A percentile compares a stretch with the other conserved stretches of the same genome.
phyloP scores from a whole-genome alignment of 306 rosid genomes.

The Inga leiocalycina region DNA sequence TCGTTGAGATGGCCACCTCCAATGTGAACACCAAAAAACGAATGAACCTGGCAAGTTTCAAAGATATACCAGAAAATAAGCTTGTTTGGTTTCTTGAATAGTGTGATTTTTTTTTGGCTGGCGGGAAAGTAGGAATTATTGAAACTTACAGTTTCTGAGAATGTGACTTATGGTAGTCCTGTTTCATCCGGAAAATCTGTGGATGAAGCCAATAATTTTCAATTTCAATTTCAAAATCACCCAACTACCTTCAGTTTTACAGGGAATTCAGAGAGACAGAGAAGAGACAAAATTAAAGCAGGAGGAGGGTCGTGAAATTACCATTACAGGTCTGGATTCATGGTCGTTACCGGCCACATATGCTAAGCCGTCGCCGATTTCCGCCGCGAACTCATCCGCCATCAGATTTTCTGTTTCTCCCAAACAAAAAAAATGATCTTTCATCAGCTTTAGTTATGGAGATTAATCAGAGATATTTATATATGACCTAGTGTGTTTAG shows the following conservation, averaged over 20 bases:
- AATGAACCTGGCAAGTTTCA: conserved; percentile 56
- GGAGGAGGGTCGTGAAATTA: not conserved
- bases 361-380: conserved; percentile 80
- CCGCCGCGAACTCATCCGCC: conserved; percentile 85
- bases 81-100: not conserved
- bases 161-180: conserved; percentile 84
- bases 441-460: not conserved
- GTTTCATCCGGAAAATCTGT: conserved; percentile 91
- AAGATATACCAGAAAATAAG: not conserved
- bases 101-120: not conserved
- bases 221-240: conserved; percentile 26
- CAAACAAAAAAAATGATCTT: not conserved
- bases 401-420: conserved; percentile 54
- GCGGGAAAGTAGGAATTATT: not conserved
- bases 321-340: conserved; percentile 69
- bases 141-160: conserved; percentile 85
- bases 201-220: not conserved
- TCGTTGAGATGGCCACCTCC: conserved; percentile 86
- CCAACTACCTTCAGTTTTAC: not conserved
- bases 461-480: not conserved
- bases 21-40: conserved; percentile 85
- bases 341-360: conserved; percentile 82
- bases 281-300: too few species aligned
- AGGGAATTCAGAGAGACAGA: too few species aligned
- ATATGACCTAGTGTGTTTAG: conserved; percentile 40